Conservation (phyloP, 345 rosid species). For the Dimocarpus longan region DNA sequence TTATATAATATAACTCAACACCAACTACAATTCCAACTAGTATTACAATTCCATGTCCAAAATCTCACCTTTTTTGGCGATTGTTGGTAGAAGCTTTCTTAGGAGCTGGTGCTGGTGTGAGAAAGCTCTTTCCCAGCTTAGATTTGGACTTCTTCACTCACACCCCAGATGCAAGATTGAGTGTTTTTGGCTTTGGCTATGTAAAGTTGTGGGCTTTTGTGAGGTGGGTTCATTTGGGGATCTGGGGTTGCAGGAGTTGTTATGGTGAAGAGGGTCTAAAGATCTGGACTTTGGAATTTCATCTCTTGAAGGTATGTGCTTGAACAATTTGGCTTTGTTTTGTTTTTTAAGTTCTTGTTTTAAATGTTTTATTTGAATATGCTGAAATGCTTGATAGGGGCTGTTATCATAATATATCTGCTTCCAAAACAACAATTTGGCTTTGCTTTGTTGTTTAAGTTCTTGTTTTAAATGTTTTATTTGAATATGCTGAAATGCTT, state of each 20-base stretch:
- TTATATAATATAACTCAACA: background rate
- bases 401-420: background rate
- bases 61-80: constrained; percentile 24
- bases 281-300: constrained; percentile 50
- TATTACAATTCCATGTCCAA: constrained; percentile 22
- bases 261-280: constrained; percentile 26
- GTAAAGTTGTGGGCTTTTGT: background rate
- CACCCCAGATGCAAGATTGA: constrained; percentile 34
- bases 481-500: constrained; percentile 13
- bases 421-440: too few relatives aligned
- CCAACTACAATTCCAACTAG: background rate
- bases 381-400: constrained; percentile 9
- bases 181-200: constrained; percentile 31
- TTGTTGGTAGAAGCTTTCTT: constrained; percentile 23
- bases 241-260: constrained; percentile 31
- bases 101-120: constrained; percentile 27
- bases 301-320: constrained; percentile 35
- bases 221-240: constrained; percentile 35
- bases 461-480: background rate
- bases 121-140: constrained; percentile 49
- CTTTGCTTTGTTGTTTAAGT: background rate
- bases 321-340: constrained; percentile 15
- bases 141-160: constrained; percentile 40
- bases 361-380: background rate
- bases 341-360: background rate